phyloP scores from a whole-genome alignment of 805 yeast genomes.

The Phaffomyces antillensis region DNA sequence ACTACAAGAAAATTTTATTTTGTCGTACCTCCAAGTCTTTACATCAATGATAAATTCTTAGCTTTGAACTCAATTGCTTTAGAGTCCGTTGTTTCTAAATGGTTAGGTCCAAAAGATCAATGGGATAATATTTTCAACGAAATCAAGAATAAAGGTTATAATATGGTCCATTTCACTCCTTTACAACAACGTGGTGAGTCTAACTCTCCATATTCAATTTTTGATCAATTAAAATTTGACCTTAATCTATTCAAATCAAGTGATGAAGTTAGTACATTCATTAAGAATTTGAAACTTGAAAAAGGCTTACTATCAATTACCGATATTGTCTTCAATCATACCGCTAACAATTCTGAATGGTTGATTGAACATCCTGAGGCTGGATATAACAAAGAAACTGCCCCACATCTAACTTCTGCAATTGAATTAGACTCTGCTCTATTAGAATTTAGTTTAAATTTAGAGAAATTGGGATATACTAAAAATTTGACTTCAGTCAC shows the following conservation, averaged over 20 bases:
- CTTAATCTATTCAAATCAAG: conserved; percentile 49
- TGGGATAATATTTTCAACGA: conserved; percentile 66
- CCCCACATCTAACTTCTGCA: conserved; percentile 84
- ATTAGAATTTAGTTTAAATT: conserved; percentile 52
- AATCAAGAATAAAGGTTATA: conserved; percentile 72
- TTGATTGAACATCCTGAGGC: conserved; percentile 78
- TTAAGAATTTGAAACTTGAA: conserved; percentile 41
- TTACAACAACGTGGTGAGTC: conserved; percentile 84
- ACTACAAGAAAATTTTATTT: conserved; percentile 62
- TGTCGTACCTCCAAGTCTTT: conserved; percentile 72
- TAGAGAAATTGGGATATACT: conserved; percentile 57
- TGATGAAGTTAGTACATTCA: conserved; percentile 46
- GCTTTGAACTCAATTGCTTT: conserved; percentile 75
- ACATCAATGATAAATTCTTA: conserved; percentile 45
- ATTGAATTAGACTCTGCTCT: conserved; percentile 74
- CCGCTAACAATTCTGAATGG: conserved; percentile 89
- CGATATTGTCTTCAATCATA: conserved; percentile 92
- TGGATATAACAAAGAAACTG: conserved; percentile 80
- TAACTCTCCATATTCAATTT: conserved; percentile 88
- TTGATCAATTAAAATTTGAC: conserved; percentile 78
- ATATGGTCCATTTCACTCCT: conserved; percentile 96
- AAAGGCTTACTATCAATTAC: conserved; percentile 71
- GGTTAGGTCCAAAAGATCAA: conserved; percentile 64
- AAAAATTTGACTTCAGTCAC: conserved; percentile 39
- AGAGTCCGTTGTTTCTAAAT: conserved; percentile 83